Conservation (phyloP, 2,329 filamentous ascomycete species). For the Epichloe sibirici region DNA sequence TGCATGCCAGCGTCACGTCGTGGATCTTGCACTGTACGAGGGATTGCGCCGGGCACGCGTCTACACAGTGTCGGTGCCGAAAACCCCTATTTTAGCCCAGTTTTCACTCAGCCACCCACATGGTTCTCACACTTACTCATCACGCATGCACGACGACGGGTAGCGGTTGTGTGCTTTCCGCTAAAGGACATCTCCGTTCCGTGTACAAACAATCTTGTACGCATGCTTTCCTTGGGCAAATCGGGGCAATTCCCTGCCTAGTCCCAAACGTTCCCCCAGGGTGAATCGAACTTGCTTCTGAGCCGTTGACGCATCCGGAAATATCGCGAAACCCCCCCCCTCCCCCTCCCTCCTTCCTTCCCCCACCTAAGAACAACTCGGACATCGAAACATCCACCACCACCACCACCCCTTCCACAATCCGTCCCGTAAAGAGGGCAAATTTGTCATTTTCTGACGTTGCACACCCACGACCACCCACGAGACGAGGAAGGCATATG, state of each 20-base stretch:
- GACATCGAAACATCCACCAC: not conserved
- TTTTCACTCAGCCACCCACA: not conserved
- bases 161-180: not conserved
- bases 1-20: not conserved
- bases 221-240: not conserved
- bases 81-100: slow-evolving; percentile 2
- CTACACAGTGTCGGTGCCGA: not conserved
- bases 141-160: slow-evolving; percentile 1
- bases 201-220: not conserved
- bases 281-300: not conserved
- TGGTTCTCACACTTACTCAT: not conserved
- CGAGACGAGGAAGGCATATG: not conserved
- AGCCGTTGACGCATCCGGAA: not conserved
- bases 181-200: not conserved
- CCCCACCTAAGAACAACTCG: not conserved
- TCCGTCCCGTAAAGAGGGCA: not conserved
- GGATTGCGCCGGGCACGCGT: no score
- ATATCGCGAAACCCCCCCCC: not conserved
- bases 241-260: not conserved
- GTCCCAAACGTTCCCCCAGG: not conserved
- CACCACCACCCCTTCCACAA: not conserved
- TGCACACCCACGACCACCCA: not conserved
- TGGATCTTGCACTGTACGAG: not conserved
- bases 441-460: not conserved
- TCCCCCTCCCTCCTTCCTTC: not conserved